Conservation (phyloP, 345 rosid genomes). For the Aurinia saxatilis region DNA sequence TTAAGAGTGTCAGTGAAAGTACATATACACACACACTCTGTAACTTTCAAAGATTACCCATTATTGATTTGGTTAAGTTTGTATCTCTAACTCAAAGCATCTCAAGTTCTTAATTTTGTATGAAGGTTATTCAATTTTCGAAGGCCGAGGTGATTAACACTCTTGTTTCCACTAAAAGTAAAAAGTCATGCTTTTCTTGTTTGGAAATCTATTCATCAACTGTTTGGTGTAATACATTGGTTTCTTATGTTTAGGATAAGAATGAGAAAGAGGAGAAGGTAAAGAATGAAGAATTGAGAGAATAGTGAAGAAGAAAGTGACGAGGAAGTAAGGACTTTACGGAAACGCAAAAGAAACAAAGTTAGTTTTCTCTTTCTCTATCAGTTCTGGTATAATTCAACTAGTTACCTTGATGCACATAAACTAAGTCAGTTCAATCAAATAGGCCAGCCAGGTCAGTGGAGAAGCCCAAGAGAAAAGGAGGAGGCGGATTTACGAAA, state of each 20-base stretch:
- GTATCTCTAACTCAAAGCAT: too few relatives aligned
- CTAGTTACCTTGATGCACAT: too few relatives aligned
- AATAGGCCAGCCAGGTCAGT: too few relatives aligned
- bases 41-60: too few relatives aligned
- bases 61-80: too few relatives aligned
- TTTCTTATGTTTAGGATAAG: too few relatives aligned
- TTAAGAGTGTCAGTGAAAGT: conserved; percentile 82
- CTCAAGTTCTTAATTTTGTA: neutral
- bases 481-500: too few relatives aligned
- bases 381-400: too few relatives aligned
- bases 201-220: too few relatives aligned
- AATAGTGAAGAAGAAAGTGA: conserved; percentile 23
- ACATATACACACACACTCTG: neutral
- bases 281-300: conserved; percentile 29
- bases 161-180: neutral
- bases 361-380: conserved; percentile 30
- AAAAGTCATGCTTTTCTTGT: neutral
- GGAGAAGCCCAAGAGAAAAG: too few relatives aligned
- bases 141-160: neutral
- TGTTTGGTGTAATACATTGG: too few relatives aligned
- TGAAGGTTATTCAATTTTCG: neutral
- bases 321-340: conserved; percentile 20
- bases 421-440: too few relatives aligned
- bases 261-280: conserved; percentile 27
- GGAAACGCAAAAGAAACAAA: conserved; percentile 38